Conservation (phyloP, 108 stramenopile genomes). For the Cafeteria roenbergensis region DNA sequence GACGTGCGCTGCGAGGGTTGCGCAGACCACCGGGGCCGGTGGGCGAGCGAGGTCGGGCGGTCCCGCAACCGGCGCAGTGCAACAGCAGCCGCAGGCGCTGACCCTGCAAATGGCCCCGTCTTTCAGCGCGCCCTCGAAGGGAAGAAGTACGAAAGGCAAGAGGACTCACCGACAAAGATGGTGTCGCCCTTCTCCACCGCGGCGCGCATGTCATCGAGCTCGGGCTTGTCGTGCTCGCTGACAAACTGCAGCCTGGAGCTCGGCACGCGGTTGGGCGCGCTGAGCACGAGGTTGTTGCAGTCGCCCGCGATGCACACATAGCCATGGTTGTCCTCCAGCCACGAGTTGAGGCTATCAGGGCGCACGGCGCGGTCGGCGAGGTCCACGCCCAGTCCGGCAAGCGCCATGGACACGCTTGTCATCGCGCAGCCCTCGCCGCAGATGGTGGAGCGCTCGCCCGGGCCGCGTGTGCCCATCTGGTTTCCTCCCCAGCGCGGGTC, state of each 20-base stretch:
- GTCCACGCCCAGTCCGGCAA: conserved; percentile 7
- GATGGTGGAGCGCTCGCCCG: conserved; percentile 7
- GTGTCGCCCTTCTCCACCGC: neutral
- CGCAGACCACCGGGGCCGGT: too few relatives aligned
- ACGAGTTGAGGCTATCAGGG: conserved; percentile 13
- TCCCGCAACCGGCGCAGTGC: too few relatives aligned
- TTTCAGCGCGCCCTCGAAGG: too few relatives aligned
- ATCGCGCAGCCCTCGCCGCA: conserved; percentile 21
- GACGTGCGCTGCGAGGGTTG: too few relatives aligned
- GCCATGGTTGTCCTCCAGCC: conserved; percentile 16
- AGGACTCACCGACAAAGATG: conserved; percentile 3
- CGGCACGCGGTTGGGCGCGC: neutral
- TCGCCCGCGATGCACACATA: conserved; percentile 8
- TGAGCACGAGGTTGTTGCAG: conserved; percentile 10
- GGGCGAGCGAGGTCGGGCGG: too few relatives aligned
- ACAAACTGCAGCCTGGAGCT: neutral
- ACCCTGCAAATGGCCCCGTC: too few relatives aligned
- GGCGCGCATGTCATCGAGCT: neutral
- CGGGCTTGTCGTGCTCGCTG: neutral
- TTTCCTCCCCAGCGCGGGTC: conserved; percentile 17
- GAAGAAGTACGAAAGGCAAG: too few relatives aligned
- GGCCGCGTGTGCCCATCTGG: conserved; percentile 7
- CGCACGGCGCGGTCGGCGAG: neutral
- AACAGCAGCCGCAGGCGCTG: too few relatives aligned
- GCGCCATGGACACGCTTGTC: conserved; percentile 14